phyloP scores from a whole-genome alignment of 2,329 filamentous ascomycete species.

The Penicillium sp. region DNA sequence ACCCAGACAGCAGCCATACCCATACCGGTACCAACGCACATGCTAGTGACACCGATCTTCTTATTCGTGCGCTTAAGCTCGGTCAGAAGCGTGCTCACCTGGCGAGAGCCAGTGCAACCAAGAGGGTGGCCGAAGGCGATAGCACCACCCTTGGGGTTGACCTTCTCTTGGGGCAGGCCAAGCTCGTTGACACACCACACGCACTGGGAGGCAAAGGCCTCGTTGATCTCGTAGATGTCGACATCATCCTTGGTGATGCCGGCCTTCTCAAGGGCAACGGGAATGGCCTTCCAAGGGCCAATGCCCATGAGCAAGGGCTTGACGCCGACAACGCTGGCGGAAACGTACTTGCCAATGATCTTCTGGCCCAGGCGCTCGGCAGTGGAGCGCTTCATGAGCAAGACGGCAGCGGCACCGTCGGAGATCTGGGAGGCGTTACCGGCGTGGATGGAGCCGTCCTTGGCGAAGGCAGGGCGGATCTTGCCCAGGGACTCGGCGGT shows the following conservation, averaged over 20 bases:
- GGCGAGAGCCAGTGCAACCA: slow-evolving; percentile 87
- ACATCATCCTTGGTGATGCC: slow-evolving; percentile 85
- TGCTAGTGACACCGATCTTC: slow-evolving; percentile 86
- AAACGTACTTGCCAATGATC: slow-evolving; percentile 88
- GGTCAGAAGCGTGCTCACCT: slow-evolving; percentile 86
- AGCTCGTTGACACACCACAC: slow-evolving; percentile 90
- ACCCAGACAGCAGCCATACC: slow-evolving; percentile 97
- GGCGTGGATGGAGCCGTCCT: slow-evolving; percentile 89
- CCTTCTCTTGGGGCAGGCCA: slow-evolving; percentile 73
- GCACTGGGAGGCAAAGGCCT: slow-evolving; percentile 94
- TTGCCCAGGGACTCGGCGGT: slow-evolving; percentile 85
- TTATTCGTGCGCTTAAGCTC: slow-evolving; percentile 80
- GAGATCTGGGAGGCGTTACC: slow-evolving; percentile 95
- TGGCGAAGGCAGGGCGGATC: slow-evolving; percentile 84
- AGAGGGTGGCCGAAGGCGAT: slow-evolving; percentile 95
- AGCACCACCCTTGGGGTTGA: slow-evolving; percentile 95
- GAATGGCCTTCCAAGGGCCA: slow-evolving; percentile 93
- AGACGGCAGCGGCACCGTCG: slow-evolving; percentile 88
- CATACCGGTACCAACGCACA: slow-evolving; percentile 97
- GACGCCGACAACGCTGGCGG: slow-evolving; percentile 80
- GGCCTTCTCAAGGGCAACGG: slow-evolving; percentile 81
- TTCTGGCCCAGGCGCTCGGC: slow-evolving; percentile 82
- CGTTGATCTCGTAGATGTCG: slow-evolving; percentile 98
- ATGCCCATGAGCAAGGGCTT: slow-evolving; percentile 92
- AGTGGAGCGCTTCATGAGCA: slow-evolving; percentile 90